These are phyloP conservation scores for Penicillium crustosum DNA, from an alignment of 2,329 filamentous ascomycete genomes.

Conservation along the genomic window DNA sequence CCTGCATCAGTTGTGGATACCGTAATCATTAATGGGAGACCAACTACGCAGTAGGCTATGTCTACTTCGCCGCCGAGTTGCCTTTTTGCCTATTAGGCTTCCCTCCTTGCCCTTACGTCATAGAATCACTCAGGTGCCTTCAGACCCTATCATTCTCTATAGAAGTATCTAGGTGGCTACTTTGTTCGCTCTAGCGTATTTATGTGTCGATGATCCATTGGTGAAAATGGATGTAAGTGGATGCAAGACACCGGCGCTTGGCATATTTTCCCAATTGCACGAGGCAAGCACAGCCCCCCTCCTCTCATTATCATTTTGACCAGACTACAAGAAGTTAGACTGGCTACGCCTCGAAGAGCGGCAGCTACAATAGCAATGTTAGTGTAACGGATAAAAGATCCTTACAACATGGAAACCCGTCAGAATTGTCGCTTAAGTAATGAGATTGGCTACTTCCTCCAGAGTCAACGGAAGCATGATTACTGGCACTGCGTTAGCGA, in stretches of 20 bases:
- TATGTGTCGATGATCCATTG: not conserved
- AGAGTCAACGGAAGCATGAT: too few relatives aligned
- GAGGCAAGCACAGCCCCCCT: not conserved
- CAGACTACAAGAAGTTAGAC: not conserved
- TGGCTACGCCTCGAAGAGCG: not conserved
- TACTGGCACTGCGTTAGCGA: too few relatives aligned
- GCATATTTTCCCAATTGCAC: not conserved
- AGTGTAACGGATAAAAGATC: too few relatives aligned
- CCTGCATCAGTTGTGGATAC: too few relatives aligned
- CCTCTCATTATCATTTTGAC: not conserved
- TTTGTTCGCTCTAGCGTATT: not conserved
- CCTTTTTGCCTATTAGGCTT: not conserved
- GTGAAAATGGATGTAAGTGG: not conserved
- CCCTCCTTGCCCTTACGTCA: not conserved
- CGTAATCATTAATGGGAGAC: too few relatives aligned
- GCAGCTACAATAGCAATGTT: not conserved
- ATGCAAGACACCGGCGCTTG: not conserved
- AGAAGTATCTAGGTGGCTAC: not conserved
- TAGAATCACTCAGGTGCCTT: not conserved
- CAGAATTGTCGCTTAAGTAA: too few relatives aligned
- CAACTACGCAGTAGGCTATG: not conserved
- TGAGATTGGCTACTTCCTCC: too few relatives aligned
- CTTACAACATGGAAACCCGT: too few relatives aligned
- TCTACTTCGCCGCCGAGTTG: not conserved
- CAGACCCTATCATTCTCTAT: not conserved